A percentile compares a stretch with the other conserved stretches of the same genome.
Conservation (phyloP, 2,329 filamentous ascomycete genomes). For the Aureobasidium zeae region DNA sequence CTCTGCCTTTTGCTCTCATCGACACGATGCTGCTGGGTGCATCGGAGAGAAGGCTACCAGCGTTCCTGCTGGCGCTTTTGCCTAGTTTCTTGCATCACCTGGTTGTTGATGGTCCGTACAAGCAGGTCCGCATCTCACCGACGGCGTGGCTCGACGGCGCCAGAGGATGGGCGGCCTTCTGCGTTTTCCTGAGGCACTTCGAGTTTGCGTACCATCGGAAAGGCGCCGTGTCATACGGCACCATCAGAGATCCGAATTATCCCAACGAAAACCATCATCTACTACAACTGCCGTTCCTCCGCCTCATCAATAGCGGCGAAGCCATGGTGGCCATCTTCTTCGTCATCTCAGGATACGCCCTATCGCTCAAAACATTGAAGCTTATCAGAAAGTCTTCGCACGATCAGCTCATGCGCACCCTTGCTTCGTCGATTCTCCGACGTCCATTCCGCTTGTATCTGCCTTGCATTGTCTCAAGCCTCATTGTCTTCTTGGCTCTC, state of each 20-base stretch:
- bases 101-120: neutral
- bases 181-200: slow-evolving; percentile 57
- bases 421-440: slow-evolving; percentile 20
- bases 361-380: slow-evolving; percentile 36
- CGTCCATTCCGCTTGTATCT: slow-evolving; percentile 21
- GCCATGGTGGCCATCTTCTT: slow-evolving; percentile 54
- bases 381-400: slow-evolving; percentile 25
- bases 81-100: slow-evolving; percentile 11
- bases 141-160: slow-evolving; percentile 59
- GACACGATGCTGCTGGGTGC: neutral
- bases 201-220: slow-evolving; percentile 23
- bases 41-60: slow-evolving; percentile 4
- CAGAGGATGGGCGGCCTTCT: slow-evolving; percentile 55
- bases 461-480: slow-evolving; percentile 19
- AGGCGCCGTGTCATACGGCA: slow-evolving; percentile 14
- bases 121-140: neutral
- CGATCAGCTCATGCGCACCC: slow-evolving; percentile 17
- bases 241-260: slow-evolving; percentile 31
- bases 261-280: slow-evolving; percentile 29
- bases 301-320: slow-evolving; percentile 47
- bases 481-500: slow-evolving; percentile 18
- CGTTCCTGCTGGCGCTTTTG: slow-evolving; percentile 12
- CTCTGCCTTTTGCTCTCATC: neutral
- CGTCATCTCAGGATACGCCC: slow-evolving; percentile 52
- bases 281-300: slow-evolving; percentile 46